A percentile compares a stretch with the other conserved stretches of the same genome.
Conservation (phyloP, 2,329 filamentous ascomycete genomes). For the Talaromyces sp. region DNA sequence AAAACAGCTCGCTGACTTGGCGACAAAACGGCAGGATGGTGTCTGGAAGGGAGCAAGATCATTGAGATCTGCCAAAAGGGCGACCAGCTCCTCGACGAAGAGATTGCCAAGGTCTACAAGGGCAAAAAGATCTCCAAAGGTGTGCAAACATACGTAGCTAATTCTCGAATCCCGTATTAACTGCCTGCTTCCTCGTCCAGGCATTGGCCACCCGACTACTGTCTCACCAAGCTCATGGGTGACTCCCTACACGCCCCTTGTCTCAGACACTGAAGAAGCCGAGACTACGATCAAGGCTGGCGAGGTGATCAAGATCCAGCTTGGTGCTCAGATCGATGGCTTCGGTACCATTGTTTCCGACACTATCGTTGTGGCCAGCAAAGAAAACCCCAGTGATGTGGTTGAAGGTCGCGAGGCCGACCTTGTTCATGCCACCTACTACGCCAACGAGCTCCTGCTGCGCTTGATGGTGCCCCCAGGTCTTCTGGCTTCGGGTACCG, state of each 20-base stretch:
- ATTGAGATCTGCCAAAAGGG: slow-evolving; percentile 92
- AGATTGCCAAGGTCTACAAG: slow-evolving; percentile 93
- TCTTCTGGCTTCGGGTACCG: slow-evolving; percentile 71
- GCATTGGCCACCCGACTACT: slow-evolving; percentile 89
- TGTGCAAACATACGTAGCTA: slow-evolving; percentile 34
- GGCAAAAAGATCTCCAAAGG: slow-evolving; percentile 96
- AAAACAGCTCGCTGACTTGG: not conserved
- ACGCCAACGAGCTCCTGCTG: slow-evolving; percentile 90
- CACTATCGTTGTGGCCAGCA: slow-evolving; percentile 68
- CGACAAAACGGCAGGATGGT: slow-evolving; percentile 46
- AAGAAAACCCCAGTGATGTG: slow-evolving; percentile 57
- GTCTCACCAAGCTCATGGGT: slow-evolving; percentile 91
- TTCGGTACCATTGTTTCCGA: slow-evolving; percentile 96
- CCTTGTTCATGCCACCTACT: slow-evolving; percentile 83
- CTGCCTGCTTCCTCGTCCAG: slow-evolving; percentile 38
- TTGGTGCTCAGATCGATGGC: slow-evolving; percentile 97
- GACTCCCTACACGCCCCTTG: slow-evolving; percentile 92
- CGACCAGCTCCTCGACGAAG: slow-evolving; percentile 89
- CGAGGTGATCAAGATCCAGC: slow-evolving; percentile 93
- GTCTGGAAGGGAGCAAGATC: slow-evolving; percentile 84
- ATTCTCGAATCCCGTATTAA: slow-evolving; percentile 13
- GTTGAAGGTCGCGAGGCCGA: slow-evolving; percentile 77
- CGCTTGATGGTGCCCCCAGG: slow-evolving; percentile 90
- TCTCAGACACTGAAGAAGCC: slow-evolving; percentile 80
- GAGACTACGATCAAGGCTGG: slow-evolving; percentile 71